These are phyloP conservation scores for Pseudopediastrum boryanum DNA, from an alignment of 139 green algal species.

Conservation along the genomic window DNA sequence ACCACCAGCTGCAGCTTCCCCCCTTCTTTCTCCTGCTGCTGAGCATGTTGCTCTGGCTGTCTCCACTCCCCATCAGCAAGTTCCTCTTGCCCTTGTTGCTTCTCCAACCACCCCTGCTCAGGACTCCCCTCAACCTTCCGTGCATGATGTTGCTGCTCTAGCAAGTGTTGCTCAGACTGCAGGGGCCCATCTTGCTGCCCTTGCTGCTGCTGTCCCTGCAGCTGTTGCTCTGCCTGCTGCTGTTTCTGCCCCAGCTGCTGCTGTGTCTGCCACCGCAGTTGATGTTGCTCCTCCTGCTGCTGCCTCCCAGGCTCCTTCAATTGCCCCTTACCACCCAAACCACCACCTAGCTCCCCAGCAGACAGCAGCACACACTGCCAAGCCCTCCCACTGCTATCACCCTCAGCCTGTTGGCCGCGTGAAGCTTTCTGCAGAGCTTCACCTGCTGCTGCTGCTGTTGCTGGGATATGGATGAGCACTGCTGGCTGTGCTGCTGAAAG, in stretches of 20 bases:
- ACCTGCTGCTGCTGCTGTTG: conserved; percentile 14
- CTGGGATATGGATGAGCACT: conserved; percentile 41
- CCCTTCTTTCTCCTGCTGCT: too few species aligned
- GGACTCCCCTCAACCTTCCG: too few species aligned
- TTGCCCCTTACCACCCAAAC: not conserved
- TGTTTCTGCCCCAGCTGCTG: conserved; percentile 7
- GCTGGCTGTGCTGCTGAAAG: conserved; percentile 36
- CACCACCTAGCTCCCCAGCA: not conserved
- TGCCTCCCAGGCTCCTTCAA: not conserved
- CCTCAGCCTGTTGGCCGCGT: not conserved
- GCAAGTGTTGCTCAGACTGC: too few species aligned
- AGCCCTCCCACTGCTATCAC: too few species aligned
- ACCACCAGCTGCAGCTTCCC: too few species aligned
- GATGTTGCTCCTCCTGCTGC: not conserved
- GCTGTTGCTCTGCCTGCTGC: not conserved
- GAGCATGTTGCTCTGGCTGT: too few species aligned
- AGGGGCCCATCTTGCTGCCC: not conserved
- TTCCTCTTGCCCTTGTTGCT: too few species aligned
- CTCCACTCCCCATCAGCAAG: too few species aligned
- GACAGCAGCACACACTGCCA: not conserved
- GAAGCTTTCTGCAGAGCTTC: not conserved
- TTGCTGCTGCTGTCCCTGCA: conserved; percentile 23
- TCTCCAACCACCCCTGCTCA: too few species aligned
- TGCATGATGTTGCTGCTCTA: too few species aligned
- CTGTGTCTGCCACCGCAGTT: not conserved